Conservation (phyloP, 2,329 filamentous ascomycete species). For the Xylariaceae sp. region DNA sequence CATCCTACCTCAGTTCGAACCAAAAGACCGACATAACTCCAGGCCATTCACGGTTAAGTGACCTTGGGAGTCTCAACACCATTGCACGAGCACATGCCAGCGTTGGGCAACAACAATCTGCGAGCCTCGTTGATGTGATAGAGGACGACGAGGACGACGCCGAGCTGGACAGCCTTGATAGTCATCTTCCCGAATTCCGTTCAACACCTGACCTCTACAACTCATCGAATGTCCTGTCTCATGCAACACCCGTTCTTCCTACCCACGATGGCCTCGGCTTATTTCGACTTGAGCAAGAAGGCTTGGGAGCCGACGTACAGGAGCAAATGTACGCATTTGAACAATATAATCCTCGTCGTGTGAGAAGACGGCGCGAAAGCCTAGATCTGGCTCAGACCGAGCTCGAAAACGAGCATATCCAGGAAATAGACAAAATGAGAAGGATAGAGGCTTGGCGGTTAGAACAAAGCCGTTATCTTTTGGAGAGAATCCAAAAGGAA, state of each 20-base stretch:
- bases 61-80: conserved; percentile 77
- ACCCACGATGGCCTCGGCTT: conserved; percentile 89
- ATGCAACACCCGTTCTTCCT: conserved; percentile 74
- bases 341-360: conserved; percentile 73
- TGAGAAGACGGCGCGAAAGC: conserved; percentile 57
- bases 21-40: conserved; percentile 65
- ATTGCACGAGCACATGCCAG: conserved; percentile 62
- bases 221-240: conserved; percentile 50
- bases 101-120: conserved; percentile 46
- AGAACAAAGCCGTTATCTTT: conserved; percentile 82
- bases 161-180: conserved; percentile 91
- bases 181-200: conserved; percentile 86
- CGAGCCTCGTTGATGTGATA: conserved; percentile 43
- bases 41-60: conserved; percentile 74
- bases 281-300: conserved; percentile 68
- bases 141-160: conserved; percentile 64
- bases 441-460: conserved; percentile 91
- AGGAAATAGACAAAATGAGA: conserved; percentile 74
- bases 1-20: conserved; percentile 70
- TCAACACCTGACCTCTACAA: conserved; percentile 54
- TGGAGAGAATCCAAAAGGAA: conserved; percentile 89
- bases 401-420: conserved; percentile 55
- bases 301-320: conserved; percentile 63
- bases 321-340: conserved; percentile 91
- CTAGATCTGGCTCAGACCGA: conserved; percentile 55